These are phyloP conservation scores for Sicyos edulis DNA, from an alignment of 306 rosid genomes.

Conservation along the genomic window DNA sequence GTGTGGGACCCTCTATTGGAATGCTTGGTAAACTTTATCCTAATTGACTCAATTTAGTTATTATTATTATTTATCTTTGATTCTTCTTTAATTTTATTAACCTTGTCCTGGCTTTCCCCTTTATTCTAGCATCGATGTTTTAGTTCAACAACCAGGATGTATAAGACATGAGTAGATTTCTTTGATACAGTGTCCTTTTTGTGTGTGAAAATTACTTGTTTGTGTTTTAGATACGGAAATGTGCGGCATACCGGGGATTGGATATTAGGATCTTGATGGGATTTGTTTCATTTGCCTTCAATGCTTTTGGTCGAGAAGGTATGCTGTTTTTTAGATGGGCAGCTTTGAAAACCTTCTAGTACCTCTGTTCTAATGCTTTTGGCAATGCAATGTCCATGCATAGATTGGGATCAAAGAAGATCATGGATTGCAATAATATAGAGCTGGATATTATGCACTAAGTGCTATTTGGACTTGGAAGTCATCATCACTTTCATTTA, in stretches of 20 bases:
- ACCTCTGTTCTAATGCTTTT: conserved; percentile 85
- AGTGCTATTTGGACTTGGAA: conserved; percentile 79
- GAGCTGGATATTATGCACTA: conserved; percentile 83
- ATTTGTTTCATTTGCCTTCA: conserved; percentile 92
- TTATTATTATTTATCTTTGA: conserved; percentile 1
- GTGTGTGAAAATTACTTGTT: conserved; percentile 65
- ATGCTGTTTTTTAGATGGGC: conserved; percentile 93
- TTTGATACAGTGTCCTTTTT: conserved; percentile 37
- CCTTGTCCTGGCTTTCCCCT: neutral
- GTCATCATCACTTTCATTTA: conserved; percentile 49
- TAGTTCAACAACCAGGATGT: conserved; percentile 26
- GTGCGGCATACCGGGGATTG: conserved; percentile 93
- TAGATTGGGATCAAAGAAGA: conserved; percentile 94
- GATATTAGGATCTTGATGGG: conserved; percentile 99
- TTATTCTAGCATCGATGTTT: conserved; percentile 24
- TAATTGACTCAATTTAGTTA: conserved; percentile 14
- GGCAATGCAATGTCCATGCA: conserved; percentile 97
- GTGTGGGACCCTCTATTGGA: conserved; percentile 14
- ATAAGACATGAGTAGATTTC: conserved; percentile 34
- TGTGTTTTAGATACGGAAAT: conserved; percentile 66
- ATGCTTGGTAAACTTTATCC: conserved; percentile 12
- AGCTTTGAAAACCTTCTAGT: conserved; percentile 80
- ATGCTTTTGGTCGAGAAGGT: conserved; percentile 94
- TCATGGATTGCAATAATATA: conserved; percentile 77
- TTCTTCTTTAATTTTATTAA: neutral